Evolutionary conservation across 106 monocot genomes (phyloP).

Genomic region (Platanthera zijinensis): DNA sequence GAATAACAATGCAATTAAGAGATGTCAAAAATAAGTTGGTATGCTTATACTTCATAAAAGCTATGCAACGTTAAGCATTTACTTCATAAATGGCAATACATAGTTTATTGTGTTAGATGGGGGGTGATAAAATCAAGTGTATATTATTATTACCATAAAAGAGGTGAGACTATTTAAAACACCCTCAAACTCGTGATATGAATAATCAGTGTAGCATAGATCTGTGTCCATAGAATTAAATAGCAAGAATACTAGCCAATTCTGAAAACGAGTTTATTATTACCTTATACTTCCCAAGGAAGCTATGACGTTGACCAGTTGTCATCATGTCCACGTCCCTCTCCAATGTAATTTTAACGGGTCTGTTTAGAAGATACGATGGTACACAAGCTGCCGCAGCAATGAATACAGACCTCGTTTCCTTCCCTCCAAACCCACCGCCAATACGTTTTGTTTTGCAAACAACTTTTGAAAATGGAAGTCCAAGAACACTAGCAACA

Average conservation of each 20-base stretch:
- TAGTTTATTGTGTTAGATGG: too few species aligned
- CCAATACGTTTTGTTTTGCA: conserved; percentile 96
- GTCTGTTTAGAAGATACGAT: conserved; percentile 63
- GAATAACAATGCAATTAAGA: background rate
- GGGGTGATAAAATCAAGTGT: too few species aligned
- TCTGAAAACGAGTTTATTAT: background rate
- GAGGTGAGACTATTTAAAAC: too few species aligned
- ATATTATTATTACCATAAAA: too few species aligned
- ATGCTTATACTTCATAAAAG: background rate
- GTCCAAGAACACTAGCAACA: conserved; percentile 72
- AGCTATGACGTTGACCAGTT: conserved; percentile 88
- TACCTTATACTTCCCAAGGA: conserved; percentile 96
- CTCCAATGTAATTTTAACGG: conserved; percentile 82
- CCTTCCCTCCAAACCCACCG: conserved; percentile 99
- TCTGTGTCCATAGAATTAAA: background rate
- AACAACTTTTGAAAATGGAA: conserved; percentile 93
- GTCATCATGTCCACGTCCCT: conserved; percentile 93
- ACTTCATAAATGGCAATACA: too few species aligned
- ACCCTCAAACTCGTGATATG: too few species aligned
- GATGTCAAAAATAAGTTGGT: background rate
- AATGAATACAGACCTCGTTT: conserved; percentile 84
- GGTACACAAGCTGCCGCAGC: conserved; percentile 86
- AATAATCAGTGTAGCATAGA: background rate
- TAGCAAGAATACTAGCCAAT: background rate
- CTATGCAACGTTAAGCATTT: too few species aligned